Evolutionary conservation across 257 asterid species (phyloP), one percentile per base, ranked within the genome.

Genomic region (Gynochthodes officinalis): DNA sequence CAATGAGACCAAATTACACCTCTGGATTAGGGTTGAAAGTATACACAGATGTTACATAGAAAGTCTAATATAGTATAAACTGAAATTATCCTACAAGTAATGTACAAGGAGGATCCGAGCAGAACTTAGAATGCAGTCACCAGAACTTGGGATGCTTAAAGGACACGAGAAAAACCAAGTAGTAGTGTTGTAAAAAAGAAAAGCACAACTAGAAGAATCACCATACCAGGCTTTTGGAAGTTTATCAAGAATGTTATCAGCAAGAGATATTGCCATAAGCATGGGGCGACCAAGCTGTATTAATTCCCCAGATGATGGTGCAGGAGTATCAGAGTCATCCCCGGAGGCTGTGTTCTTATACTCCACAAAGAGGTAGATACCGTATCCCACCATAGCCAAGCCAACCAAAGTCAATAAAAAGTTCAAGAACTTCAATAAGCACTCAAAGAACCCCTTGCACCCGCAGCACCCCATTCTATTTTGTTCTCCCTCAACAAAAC

Each of bases 201-300:
- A 64, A 55, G 5, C 37, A 44, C 63, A 62, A 35, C 27, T 43
- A 33, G 37, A 73, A 50, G 32, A 42, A 58, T 69, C 46, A 37
- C 8, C 72, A 52, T 91, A 91, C 98, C 98, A 94, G 60, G 96
- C 93, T 87, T 88, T 91, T 14, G 98, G 98, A 73, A 94, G 94
- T 71, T 91, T 94, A 86, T 91, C 97, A 35, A 89, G 87, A 73
- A 89, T 82, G 88, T 49, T 90, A 77, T 75, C 88, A 53, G 73
- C 88, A 79, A 90, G 73, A 68, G 93, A 81, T 63, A 95, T 85
- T 18, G 92, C 89, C 70, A 92, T 73, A 49, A 95, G 86, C 98
- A 95, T 83, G 25, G 99, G 98, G 21, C 99, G 95, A 63, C 99
- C 96, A 13, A 95, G 82, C 85, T 89, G 84, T 18, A 89, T 82